Conservation (phyloP, 768 basidiomycete species). For the Pleurotus citrinopileatus region DNA sequence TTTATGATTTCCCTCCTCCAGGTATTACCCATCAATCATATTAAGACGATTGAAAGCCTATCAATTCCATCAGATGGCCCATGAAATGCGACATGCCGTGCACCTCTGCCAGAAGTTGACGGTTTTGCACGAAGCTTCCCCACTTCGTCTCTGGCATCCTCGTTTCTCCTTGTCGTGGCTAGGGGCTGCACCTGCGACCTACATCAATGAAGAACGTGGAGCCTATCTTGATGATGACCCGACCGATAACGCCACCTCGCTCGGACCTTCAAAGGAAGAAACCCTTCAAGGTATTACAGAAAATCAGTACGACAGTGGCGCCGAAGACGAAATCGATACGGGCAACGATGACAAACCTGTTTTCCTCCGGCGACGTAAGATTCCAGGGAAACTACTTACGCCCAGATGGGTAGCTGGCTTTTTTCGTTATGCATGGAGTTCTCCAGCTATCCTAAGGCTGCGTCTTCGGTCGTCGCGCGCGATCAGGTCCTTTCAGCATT, state of each 20-base stretch:
- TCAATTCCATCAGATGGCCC: constrained; percentile 33
- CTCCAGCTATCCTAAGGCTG: constrained; percentile 21
- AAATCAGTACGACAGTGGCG: constrained; percentile 12
- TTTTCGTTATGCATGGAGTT: constrained; percentile 21
- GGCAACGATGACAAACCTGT: not conserved
- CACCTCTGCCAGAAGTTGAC: constrained; percentile 28
- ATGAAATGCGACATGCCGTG: constrained; percentile 34
- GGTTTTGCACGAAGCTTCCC: constrained; percentile 26
- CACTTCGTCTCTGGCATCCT: constrained; percentile 36
- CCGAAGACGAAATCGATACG: constrained; percentile 3
- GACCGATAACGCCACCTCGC: constrained; percentile 16
- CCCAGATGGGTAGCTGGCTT: constrained; percentile 12
- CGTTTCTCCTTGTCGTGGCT: constrained; percentile 39
- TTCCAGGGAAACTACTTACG: constrained; percentile 11
- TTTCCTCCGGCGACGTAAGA: not conserved
- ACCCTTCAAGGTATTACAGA: constrained; percentile 31
- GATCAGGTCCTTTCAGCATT: constrained; percentile 29
- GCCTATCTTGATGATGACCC: constrained; percentile 15
- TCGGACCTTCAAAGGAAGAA: constrained; percentile 24
- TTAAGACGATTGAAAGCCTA: not conserved
- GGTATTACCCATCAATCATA: constrained; percentile 22
- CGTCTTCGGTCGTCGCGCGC: constrained; percentile 31
- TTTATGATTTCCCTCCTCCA: constrained; percentile 44
- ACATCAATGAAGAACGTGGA: constrained; percentile 19
- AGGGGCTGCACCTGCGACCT: constrained; percentile 30